phyloP scores from a whole-genome alignment of 305 asterid genomes.

The Ilex paraguariensis region DNA sequence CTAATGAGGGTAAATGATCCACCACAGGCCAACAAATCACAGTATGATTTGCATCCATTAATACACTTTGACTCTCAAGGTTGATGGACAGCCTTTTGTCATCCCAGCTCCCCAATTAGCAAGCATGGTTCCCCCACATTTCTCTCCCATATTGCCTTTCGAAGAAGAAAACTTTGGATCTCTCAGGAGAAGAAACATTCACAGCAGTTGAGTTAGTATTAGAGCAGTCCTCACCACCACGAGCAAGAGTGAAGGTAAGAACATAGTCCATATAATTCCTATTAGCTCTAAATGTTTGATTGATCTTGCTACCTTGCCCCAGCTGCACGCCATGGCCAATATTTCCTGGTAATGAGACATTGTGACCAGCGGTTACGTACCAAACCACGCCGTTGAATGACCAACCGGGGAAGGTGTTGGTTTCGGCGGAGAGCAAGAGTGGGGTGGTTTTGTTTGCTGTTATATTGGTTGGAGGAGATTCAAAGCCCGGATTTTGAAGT shows the following conservation, averaged over 20 bases:
- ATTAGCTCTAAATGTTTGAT: slow-evolving; percentile 14
- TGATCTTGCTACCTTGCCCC: slow-evolving; percentile 22
- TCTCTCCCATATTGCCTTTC: slow-evolving; percentile 10
- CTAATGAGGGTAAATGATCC: slow-evolving; percentile 19
- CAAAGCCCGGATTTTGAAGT: slow-evolving; percentile 24
- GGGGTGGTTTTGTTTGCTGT: slow-evolving; percentile 12
- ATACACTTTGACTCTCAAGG: slow-evolving; percentile 18
- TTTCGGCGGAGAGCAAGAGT: slow-evolving; percentile 11
- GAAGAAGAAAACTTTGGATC: slow-evolving; percentile 6
- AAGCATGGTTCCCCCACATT: slow-evolving; percentile 22
- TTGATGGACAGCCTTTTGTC: slow-evolving; percentile 6
- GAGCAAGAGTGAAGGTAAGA: slow-evolving; percentile 28
- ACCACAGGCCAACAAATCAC: slow-evolving; percentile 28
- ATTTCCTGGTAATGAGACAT: slow-evolving; percentile 12
- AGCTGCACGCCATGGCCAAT: slow-evolving; percentile 15
- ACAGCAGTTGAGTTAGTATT: slow-evolving; percentile 12
- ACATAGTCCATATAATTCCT: slow-evolving; percentile 5
- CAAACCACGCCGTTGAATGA: slow-evolving; percentile 22
- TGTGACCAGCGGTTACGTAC: slow-evolving; percentile 12
- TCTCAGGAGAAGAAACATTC: slow-evolving; percentile 12
- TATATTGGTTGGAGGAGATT: slow-evolving; percentile 19
- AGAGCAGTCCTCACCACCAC: slow-evolving; percentile 13
- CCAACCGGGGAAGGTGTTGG: slow-evolving; percentile 29
- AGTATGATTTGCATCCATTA: background rate
- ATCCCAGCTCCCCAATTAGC: slow-evolving; percentile 20